Conservation (phyloP, 73 alveolate genomes). For the Paramecium bursaria region DNA sequence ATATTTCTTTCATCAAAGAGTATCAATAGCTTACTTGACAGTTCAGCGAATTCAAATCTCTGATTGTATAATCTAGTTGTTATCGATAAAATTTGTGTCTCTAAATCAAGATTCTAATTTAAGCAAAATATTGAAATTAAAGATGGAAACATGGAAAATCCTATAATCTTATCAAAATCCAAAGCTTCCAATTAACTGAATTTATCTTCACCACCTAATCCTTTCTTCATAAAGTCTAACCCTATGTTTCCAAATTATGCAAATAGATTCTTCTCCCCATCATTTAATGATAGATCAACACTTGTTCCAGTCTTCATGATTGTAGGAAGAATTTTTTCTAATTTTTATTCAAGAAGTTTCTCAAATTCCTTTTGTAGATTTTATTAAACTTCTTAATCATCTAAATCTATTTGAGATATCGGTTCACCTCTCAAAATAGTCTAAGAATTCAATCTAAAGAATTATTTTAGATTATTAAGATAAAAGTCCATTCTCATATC, state of each 20-base stretch:
- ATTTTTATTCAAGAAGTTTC: neutral
- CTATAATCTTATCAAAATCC: conserved; percentile 30
- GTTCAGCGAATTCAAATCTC: conserved; percentile 66
- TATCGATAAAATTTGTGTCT: conserved; percentile 50
- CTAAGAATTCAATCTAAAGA: too few relatives aligned
- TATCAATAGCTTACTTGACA: conserved; percentile 33
- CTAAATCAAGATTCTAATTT: conserved; percentile 57
- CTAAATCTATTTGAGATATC: conserved; percentile 1
- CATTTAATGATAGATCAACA: conserved; percentile 4
- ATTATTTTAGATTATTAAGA: conserved; percentile 53
- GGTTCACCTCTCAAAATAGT: too few relatives aligned
- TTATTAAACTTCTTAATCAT: neutral
- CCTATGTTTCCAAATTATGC: too few relatives aligned
- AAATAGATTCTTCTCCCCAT: too few relatives aligned
- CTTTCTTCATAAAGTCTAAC: too few relatives aligned
- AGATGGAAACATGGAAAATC: conserved; percentile 59
- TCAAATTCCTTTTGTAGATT: conserved; percentile 16
- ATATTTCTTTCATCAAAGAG: conserved; percentile 61
- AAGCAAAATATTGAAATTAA: conserved; percentile 60
- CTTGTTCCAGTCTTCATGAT: conserved; percentile 60
- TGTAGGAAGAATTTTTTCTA: conserved; percentile 51
- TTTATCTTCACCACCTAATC: neutral
- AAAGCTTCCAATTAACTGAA: conserved; percentile 22
- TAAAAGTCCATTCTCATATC: conserved; percentile 58
- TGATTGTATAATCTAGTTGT: conserved; percentile 65